Evolutionary conservation across 2,329 filamentous ascomycete species (phyloP).

Genomic region (Aspergillus sp.): DNA sequence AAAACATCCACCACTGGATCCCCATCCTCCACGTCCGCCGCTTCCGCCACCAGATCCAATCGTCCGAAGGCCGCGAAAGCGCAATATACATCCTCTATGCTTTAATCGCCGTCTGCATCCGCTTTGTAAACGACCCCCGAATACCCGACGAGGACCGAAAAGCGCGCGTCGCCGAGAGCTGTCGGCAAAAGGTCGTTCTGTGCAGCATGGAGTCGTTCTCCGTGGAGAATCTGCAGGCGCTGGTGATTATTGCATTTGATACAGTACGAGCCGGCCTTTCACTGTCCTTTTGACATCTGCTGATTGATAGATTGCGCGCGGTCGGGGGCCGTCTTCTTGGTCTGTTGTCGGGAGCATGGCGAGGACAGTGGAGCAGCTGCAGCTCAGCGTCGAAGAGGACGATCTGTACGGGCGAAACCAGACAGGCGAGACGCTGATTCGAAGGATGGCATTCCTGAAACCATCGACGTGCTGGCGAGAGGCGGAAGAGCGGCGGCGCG

Average conservation of each 20-base stretch:
- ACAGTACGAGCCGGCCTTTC: constrained; percentile 24
- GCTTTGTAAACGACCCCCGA: constrained; percentile 26
- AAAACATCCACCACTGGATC: constrained; percentile 40
- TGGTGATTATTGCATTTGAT: constrained; percentile 42
- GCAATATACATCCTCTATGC: constrained; percentile 31
- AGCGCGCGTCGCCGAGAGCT: constrained; percentile 18
- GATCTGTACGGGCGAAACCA: constrained; percentile 22
- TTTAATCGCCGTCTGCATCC: constrained; percentile 29
- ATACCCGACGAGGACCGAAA: constrained; percentile 16
- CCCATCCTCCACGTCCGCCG: constrained; percentile 37
- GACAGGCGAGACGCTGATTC: constrained; percentile 36
- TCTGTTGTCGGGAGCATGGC: constrained; percentile 41
- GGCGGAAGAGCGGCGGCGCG: constrained; percentile 40
- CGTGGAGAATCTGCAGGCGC: constrained; percentile 41
- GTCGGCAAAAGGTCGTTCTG: constrained; percentile 33
- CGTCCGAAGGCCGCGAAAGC: constrained; percentile 21
- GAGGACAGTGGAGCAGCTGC: constrained; percentile 40
- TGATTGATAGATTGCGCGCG: constrained; percentile 35
- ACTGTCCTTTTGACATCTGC: background rate
- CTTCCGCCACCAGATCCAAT: constrained; percentile 33
- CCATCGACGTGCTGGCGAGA: constrained; percentile 36
- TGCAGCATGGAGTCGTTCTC: constrained; percentile 40
- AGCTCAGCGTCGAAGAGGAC: constrained; percentile 37
- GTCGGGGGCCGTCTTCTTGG: constrained; percentile 40
- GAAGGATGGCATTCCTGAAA: constrained; percentile 42